Percentiles rank a stretch among this genome's conserved stretches.
Conservation (phyloP, 2,329 filamentous ascomycete genomes). For the Raffaelea ambrosiae region DNA sequence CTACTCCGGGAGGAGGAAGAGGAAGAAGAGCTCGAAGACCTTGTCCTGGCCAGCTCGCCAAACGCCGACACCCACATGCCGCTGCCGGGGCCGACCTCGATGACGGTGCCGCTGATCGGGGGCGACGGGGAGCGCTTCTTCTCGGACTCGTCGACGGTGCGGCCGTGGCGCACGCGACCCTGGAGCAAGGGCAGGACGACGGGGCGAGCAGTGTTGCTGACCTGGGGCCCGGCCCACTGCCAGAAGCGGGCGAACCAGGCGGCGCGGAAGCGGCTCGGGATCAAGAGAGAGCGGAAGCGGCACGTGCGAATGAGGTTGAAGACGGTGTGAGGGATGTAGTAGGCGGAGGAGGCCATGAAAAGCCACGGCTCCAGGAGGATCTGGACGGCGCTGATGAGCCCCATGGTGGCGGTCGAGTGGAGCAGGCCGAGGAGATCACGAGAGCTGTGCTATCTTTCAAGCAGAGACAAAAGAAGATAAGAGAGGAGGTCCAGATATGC, state of each 20-base stretch:
- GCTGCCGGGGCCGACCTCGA: constrained; percentile 55
- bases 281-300: constrained; percentile 29
- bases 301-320: constrained; percentile 26
- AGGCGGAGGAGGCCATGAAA: constrained; percentile 40
- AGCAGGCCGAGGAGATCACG: too few relatives aligned
- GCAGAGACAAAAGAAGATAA: neutral
- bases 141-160: constrained; percentile 19
- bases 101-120: constrained; percentile 40
- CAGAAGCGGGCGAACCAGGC: constrained; percentile 57
- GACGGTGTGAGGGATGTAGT: constrained; percentile 44
- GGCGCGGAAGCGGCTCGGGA: constrained; percentile 30
- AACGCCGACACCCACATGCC: constrained; percentile 55
- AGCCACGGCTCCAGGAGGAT: constrained; percentile 39
- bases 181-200: constrained; percentile 46
- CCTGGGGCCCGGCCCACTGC: constrained; percentile 40
- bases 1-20: neutral
- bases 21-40: neutral
- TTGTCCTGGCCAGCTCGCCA: constrained; percentile 1
- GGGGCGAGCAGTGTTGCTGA: constrained; percentile 30
- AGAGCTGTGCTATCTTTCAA: too few relatives aligned
- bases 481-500: too few relatives aligned
- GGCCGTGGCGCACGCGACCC: constrained; percentile 33
- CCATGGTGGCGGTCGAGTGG: constrained; percentile 1
- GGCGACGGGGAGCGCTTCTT: constrained; percentile 14
- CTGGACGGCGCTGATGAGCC: constrained; percentile 12